Base-by-base conservation (phyloP, 306 rosid species). In the Sicyos edulis region DNA sequence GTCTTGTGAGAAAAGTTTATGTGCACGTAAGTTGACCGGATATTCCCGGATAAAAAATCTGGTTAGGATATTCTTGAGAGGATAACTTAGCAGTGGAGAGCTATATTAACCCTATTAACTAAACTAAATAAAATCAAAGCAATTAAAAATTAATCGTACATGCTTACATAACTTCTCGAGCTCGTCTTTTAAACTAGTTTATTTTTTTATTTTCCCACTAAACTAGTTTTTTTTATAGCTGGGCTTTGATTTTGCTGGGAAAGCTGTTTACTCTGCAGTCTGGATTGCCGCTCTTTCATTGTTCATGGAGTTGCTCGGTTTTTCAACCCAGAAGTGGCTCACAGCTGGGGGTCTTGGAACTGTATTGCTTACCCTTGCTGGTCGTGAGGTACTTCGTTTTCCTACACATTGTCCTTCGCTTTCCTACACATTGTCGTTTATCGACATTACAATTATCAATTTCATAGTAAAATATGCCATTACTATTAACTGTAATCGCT, bases 311-410 rank as follows among this genome's bases (percentile, higher is more conserved):
- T 81, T 95, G 83, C 86, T 95, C 58, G 99, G 99, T 73, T 95
- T 91, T 84, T 95, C 99, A 81, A 85, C 97, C 78, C 97, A 95
- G 81, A 95, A 70, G 86, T 95, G 97, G 99, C 73, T 95, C 75
- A 95, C 99, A 67, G 99, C 99, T 49, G 99, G 99, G 76, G 96
- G 99, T 91, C 91, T 95, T 65, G 97, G 99, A 24, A 95, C 97
- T 29, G 97, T 95, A 24, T 79, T 95, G 81, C 91, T 95, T 55
- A 95, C 99, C 51, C 97, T 95, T 71, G 90, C 99, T 6, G 99
- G 97, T 70, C 96, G 99, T 20, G 99, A 95, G 99, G 99, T 95
- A 83, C 55, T 75, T 21, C 22, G 45, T 10, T 83, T 77, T 83
- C 80, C 69, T 78, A 54, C 72, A 8, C 40, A 9, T 24, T 47